Conservation (phyloP, 164 flowering plant genomes). For the Vitis riparia region DNA sequence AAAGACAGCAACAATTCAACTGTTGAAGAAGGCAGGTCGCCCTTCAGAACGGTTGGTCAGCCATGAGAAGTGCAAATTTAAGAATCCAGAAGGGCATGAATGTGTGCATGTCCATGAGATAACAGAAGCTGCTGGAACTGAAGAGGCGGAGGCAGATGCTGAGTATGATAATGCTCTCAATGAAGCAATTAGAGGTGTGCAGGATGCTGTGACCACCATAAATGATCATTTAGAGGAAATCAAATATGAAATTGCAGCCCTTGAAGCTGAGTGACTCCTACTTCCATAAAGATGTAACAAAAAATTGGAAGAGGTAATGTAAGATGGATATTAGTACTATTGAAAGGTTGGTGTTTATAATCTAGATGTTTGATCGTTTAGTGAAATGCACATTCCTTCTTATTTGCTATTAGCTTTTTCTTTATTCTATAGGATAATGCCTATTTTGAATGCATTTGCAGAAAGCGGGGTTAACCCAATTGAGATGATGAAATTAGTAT, state of each 20-base stretch:
- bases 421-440: too few species aligned
- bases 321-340: too few species aligned
- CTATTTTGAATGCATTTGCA: too few species aligned
- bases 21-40: constrained; percentile 89
- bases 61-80: constrained; percentile 74
- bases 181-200: constrained; percentile 91
- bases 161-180: constrained; percentile 77
- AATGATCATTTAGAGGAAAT: constrained; percentile 89
- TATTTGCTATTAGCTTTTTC: too few species aligned
- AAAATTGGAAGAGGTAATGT: too few species aligned
- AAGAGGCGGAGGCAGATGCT: constrained; percentile 94
- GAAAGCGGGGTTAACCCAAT: too few species aligned
- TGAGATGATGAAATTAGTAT: too few species aligned
- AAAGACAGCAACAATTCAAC: constrained; percentile 89
- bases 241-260: constrained; percentile 83
- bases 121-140: constrained; percentile 85
- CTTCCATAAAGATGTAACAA: too few species aligned
- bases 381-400: too few species aligned
- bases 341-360: too few species aligned
- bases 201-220: constrained; percentile 76
- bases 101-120: constrained; percentile 82
- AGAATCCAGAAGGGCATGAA: constrained; percentile 56
- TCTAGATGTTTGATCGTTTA: too few species aligned
- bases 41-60: constrained; percentile 86
- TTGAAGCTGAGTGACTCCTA: constrained; percentile 36